A percentile compares a stretch with the other conserved stretches of the same genome.
Conservation (phyloP, 2,329 filamentous ascomycete genomes). For the Penicillium sp. region DNA sequence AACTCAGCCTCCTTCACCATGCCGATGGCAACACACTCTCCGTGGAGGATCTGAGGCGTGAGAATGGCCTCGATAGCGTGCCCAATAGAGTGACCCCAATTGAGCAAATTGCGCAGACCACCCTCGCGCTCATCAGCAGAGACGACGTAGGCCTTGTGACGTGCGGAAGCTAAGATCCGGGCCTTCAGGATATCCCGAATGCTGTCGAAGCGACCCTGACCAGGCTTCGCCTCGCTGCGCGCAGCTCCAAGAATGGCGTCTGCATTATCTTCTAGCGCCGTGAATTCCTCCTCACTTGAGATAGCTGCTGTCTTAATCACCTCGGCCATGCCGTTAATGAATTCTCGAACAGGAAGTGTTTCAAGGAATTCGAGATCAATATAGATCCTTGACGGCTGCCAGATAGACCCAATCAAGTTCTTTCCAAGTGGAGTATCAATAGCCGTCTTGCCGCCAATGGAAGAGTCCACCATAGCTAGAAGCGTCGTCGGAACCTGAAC, state of each 20-base stretch:
- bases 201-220: constrained; percentile 57
- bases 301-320: constrained; percentile 97
- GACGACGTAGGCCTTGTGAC: constrained; percentile 89
- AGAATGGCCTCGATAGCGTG: constrained; percentile 94
- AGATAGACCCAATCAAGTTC: constrained; percentile 92
- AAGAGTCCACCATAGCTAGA: constrained; percentile 96
- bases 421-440: constrained; percentile 96
- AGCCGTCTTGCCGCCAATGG: constrained; percentile 95
- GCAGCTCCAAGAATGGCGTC: constrained; percentile 67
- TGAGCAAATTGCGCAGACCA: constrained; percentile 85
- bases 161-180: constrained; percentile 83
- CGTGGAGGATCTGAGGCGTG: constrained; percentile 90
- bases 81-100: constrained; percentile 96
- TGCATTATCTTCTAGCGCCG: constrained; percentile 74
- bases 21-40: constrained; percentile 91
- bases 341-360: constrained; percentile 81
- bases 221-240: constrained; percentile 54
- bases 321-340: constrained; percentile 98
- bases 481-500: constrained; percentile 95
- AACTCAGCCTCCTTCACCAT: constrained; percentile 98
- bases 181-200: constrained; percentile 67
- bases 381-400: constrained; percentile 91
- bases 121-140: constrained; percentile 92
- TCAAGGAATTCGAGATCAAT: constrained; percentile 90
- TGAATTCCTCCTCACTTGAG: constrained; percentile 84